These are phyloP conservation scores for Punica granatum DNA, from an alignment of 345 rosid species.

Conservation along the genomic window DNA sequence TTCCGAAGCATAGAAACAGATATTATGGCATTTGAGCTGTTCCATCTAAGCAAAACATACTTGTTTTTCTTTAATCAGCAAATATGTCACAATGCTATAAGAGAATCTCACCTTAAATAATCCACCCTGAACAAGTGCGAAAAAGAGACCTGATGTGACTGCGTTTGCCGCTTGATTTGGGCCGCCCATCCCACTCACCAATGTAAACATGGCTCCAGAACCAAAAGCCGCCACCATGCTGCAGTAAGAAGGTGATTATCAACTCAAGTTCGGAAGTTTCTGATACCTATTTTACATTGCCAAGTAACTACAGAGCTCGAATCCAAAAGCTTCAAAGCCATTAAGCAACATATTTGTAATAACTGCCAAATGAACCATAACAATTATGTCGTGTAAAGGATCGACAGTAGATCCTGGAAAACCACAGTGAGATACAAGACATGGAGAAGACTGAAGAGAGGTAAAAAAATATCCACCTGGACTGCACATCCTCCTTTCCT, in stretches of 20 bases:
- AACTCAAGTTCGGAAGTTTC: not conserved
- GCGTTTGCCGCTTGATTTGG: constrained; percentile 69
- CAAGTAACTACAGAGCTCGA: not conserved
- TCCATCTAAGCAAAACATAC: not conserved
- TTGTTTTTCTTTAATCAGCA: not conserved
- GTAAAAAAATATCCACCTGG: constrained; percentile 39
- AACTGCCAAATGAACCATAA: not conserved
- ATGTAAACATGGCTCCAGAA: constrained; percentile 75
- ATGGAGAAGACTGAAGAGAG: not conserved
- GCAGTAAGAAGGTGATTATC: constrained; percentile 15
- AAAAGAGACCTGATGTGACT: constrained; percentile 61
- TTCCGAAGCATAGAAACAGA: not conserved
- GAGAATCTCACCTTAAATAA: constrained; percentile 58
- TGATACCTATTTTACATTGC: not conserved
- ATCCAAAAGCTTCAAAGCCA: not conserved
- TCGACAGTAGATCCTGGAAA: not conserved
- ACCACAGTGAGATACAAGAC: not conserved
- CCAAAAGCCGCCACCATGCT: constrained; percentile 97
- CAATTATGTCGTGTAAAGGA: not conserved
- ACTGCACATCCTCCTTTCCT: constrained; percentile 92
- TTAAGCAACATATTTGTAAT: not conserved
- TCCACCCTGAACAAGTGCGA: constrained; percentile 79
- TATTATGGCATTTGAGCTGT: not conserved
- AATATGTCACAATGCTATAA: not conserved
- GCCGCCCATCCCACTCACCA: constrained; percentile 79